Evolutionary conservation across 495 filamentous ascomycete genomes (phyloP), one percentile per base, ranked within the genome.

Genomic region (Annulohypoxylon maeteangense): DNA sequence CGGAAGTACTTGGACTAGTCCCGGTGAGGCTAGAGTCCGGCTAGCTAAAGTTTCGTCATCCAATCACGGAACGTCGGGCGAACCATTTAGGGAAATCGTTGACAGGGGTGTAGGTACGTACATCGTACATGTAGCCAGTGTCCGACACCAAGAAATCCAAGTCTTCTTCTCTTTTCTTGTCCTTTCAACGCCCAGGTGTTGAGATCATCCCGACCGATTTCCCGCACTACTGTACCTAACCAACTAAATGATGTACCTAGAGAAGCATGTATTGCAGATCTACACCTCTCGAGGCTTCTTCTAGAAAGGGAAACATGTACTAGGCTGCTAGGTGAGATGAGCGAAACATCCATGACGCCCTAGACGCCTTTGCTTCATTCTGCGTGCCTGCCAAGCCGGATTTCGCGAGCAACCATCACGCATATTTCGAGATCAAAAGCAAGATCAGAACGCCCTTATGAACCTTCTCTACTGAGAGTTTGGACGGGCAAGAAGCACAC

Each of bases 61-160:
- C 70, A 73, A 73, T 73, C 65, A 73, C 34, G 40, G 61, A 25
- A 8, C n/a, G 10, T 50, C 65, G 65, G 70, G 12, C 44, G 56
- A 65, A 51, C 70, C 70, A 38, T 73, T 73, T 73, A 50, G 56
- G 70, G 70, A 73, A 73, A 62, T 72, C 53, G 54, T 32, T 10
- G 27, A n/a, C 29, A 45, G 23, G 23, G 61, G 61, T 55, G 48
- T 36, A 36, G 1, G 7, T 36, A 36, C 10, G 34, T 36, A 40
- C 36, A 40, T 40, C 36, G 36, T 40, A 40, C 36, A 40, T 40
- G 10, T 40, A 40, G 12, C 36, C 36, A 12, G 36, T 40, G 11
- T 12, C 36, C 12, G 36, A 14, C 36, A 40, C 48, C 23, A 38
- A 40, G 36, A 32, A 53, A 12, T 20, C 12, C 22, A 70, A 65